Evolutionary conservation across 2,329 filamentous ascomycete genomes (phyloP), one percentile per base, ranked within the genome.

Genomic region (Cordyceps cicadae): DNA sequence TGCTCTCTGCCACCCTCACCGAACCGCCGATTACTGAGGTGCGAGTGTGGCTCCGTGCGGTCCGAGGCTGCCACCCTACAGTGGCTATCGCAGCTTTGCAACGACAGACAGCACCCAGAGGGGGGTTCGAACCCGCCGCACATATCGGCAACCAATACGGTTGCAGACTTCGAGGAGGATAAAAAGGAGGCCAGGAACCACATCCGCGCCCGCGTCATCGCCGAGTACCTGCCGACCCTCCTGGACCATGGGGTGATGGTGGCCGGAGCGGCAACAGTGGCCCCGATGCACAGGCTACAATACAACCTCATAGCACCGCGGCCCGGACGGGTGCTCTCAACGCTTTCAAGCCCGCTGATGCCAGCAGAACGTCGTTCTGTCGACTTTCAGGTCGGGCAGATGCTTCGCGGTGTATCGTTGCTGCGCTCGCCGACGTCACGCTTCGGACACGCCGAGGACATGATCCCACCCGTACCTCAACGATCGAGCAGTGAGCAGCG

Each of bases 381-480:
- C 39, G 74, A 82, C 56, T 77, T 74, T 60, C 79, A 84, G 61
- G 72, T 72, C 41, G 81, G 81, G 6, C 71, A 70, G 15, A 66
- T 84, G 8, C 67, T 79, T 45, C 74, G 78, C 3, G 70, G 68
- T 5, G 73, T 84, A 5, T 77, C 78, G 0, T 64, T 66, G 1
- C 66, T 81, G 3, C 67, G 69, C 6, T 79, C 81, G 1, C 78
- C 78, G 11, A 78, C 75, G 1, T 73, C 73, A 7, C 72, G 66
- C n/a, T 85, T 84, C 61, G 82, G 82, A 0, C 63, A 66, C 41
- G 68, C 67, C 26, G 66, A 69, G 69, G 52, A 65, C 70, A 59
- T 68, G 61, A 61, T 67, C 15, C 64, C 69, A 7, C 65, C 67
- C 41, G 60, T 63, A 2, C 65, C 65, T 15, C 58, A 56, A 12